phyloP scores from a whole-genome alignment of 2,329 filamentous ascomycete species.

The Aspergillus alliaceus region DNA sequence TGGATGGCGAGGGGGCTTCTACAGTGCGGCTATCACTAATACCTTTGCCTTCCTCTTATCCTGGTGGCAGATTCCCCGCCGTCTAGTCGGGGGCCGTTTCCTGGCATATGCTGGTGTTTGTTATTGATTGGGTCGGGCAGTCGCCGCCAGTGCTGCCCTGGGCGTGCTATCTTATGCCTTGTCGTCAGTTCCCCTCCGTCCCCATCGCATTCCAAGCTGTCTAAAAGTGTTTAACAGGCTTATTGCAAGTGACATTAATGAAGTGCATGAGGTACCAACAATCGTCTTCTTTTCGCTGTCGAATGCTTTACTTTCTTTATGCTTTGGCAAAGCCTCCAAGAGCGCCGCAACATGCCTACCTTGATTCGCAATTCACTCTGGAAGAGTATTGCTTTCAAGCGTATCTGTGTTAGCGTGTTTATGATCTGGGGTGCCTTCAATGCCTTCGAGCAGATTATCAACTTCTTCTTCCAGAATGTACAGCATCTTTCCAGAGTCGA shows the following conservation, averaged over 20 bases:
- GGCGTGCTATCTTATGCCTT: slow-evolving; percentile 51
- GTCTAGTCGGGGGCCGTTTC: slow-evolving; percentile 11
- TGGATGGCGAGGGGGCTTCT: slow-evolving; percentile 51
- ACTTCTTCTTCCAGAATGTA: not conserved
- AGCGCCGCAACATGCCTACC: not conserved
- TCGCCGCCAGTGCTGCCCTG: slow-evolving; percentile 44
- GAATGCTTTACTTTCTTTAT: not conserved
- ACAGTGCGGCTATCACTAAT: slow-evolving; percentile 43
- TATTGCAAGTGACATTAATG: not conserved
- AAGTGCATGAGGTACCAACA: not conserved
- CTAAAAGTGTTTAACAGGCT: slow-evolving; percentile 3
- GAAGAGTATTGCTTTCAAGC: not conserved
- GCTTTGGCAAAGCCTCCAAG: not conserved
- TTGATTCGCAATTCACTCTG: not conserved
- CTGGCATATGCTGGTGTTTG: not conserved
- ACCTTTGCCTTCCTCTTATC: not conserved
- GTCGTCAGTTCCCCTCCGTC: slow-evolving; percentile 16
- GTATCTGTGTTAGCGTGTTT: not conserved
- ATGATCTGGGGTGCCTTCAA: not conserved
- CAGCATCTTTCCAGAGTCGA: not conserved
- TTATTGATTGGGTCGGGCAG: slow-evolving; percentile 53
- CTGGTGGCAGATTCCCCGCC: slow-evolving; percentile 27
- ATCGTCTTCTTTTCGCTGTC: not conserved
- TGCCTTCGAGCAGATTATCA: not conserved
- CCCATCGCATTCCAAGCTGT: slow-evolving; percentile 3